These are phyloP conservation scores for Haplosporangium gracile DNA, from an alignment of 192 early-diverging fungal genomes.

Conservation along the genomic window DNA sequence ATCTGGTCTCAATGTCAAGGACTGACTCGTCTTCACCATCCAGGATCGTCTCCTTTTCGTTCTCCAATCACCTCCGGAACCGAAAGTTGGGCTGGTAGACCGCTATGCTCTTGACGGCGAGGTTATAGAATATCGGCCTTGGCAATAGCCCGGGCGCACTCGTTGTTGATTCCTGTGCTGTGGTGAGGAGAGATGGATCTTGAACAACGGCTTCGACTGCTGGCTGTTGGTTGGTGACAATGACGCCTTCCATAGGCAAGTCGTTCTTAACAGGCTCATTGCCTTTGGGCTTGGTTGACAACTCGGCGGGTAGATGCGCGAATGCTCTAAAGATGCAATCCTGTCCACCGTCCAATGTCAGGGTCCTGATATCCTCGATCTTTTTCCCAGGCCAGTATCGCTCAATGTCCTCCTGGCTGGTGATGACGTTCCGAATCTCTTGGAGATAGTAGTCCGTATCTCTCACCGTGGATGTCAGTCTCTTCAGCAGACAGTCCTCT, in stretches of 20 bases:
- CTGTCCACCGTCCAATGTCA: constrained; percentile 25
- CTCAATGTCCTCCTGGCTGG: constrained; percentile 23
- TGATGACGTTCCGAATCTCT: constrained; percentile 21
- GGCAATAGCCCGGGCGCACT: too few relatives aligned
- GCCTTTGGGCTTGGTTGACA: background rate
- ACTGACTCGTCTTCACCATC: background rate
- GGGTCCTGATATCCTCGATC: constrained; percentile 16
- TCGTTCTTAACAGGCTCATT: background rate
- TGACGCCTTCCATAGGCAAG: too few relatives aligned
- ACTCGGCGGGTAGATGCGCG: constrained; percentile 10
- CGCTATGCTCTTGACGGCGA: constrained; percentile 20
- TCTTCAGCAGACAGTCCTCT: background rate
- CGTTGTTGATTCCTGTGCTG: too few relatives aligned
- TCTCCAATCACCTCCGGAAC: constrained; percentile 14
- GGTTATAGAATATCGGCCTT: too few relatives aligned
- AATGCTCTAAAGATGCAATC: constrained; percentile 14
- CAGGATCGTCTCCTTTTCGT: background rate
- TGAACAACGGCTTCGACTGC: too few relatives aligned
- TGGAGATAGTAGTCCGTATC: constrained; percentile 4
- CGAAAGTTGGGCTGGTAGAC: constrained; percentile 17
- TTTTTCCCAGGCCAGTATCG: constrained; percentile 5
- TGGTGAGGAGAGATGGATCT: too few relatives aligned
- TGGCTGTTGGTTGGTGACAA: too few relatives aligned
- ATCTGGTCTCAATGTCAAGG: background rate
- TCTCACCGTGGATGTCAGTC: constrained; percentile 18